Evolutionary conservation across 345 rosid genomes (phyloP).

Genomic region (Cardamine resedifolia): DNA sequence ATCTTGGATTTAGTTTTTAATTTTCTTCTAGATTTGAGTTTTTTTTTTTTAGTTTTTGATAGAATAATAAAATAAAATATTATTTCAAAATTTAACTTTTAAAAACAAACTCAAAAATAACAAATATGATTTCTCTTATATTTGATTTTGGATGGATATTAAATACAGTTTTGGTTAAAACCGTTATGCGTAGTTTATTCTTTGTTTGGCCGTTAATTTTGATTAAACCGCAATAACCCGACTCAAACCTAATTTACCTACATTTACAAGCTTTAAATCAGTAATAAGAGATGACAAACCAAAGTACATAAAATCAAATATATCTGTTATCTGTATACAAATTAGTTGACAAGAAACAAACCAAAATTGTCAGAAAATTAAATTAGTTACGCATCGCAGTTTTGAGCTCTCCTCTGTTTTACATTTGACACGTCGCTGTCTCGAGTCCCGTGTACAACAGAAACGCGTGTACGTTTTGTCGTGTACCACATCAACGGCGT

Average conservation of each 20-base stretch:
- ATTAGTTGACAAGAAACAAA: conserved; percentile 1
- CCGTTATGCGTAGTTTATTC: background rate
- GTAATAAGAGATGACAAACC: background rate
- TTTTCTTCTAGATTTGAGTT: too few species aligned
- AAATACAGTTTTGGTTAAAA: background rate
- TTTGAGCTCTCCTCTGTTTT: conserved; percentile 18
- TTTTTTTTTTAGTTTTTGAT: too few species aligned
- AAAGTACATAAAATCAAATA: background rate
- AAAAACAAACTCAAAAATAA: background rate
- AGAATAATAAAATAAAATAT: too few species aligned
- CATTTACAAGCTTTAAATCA: background rate
- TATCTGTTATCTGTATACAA: background rate
- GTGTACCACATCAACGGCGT: conserved; percentile 24
- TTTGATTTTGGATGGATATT: background rate
- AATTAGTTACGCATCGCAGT: conserved; percentile 12
- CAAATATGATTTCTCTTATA: too few species aligned
- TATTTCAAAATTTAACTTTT: too few species aligned
- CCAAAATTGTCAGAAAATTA: conserved; percentile 27
- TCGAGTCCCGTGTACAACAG: conserved; percentile 33
- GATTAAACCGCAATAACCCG: background rate
- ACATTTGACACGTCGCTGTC: conserved; percentile 29
- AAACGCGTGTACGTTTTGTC: conserved; percentile 34
- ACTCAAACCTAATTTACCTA: background rate
- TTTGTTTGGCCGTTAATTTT: background rate
- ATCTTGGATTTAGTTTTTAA: too few species aligned